Conservation (phyloP, 2,329 filamentous ascomycete genomes). For the Ophiocordyceps camponoti-leonardi region DNA sequence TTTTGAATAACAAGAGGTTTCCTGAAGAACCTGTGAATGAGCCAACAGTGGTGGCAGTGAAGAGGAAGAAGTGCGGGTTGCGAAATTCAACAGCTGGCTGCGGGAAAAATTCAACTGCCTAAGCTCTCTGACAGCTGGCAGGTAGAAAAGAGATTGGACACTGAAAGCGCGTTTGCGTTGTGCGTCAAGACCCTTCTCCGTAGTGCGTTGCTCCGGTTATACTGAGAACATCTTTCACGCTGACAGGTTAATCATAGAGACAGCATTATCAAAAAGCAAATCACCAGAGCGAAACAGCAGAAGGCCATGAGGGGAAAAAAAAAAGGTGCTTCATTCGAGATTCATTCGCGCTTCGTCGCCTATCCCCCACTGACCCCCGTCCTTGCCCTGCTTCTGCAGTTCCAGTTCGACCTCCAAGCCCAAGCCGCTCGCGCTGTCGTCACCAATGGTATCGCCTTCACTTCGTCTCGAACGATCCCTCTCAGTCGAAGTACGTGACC, state of each 20-base stretch:
- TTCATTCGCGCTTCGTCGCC: slow-evolving; percentile 76
- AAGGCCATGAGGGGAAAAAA: neutral
- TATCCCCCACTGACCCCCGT: slow-evolving; percentile 54
- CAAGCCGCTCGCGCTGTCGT: slow-evolving; percentile 23
- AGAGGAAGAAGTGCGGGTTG: neutral
- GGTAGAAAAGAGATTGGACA: no score
- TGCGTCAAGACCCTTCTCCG: no score
- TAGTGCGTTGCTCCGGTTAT: no score
- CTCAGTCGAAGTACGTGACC: slow-evolving; percentile 11
- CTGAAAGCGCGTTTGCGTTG: no score
- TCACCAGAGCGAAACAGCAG: neutral
- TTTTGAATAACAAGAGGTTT: neutral
- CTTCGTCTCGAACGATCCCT: slow-evolving; percentile 22
- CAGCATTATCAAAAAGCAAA: neutral
- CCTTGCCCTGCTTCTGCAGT: slow-evolving; percentile 34
- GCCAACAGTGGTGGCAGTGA: neutral
- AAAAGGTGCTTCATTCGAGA: slow-evolving; percentile 44
- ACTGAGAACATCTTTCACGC: no score
- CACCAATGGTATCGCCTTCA: slow-evolving; percentile 25
- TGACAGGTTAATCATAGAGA: neutral
- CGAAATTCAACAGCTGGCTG: neutral
- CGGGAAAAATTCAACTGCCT: neutral
- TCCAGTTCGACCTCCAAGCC: slow-evolving; percentile 29
- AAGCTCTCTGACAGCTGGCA: neutral
- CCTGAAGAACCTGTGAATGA: neutral